phyloP scores from a whole-genome alignment of 1,284 basidiomycete species.

The Volvariella volvacea region DNA sequence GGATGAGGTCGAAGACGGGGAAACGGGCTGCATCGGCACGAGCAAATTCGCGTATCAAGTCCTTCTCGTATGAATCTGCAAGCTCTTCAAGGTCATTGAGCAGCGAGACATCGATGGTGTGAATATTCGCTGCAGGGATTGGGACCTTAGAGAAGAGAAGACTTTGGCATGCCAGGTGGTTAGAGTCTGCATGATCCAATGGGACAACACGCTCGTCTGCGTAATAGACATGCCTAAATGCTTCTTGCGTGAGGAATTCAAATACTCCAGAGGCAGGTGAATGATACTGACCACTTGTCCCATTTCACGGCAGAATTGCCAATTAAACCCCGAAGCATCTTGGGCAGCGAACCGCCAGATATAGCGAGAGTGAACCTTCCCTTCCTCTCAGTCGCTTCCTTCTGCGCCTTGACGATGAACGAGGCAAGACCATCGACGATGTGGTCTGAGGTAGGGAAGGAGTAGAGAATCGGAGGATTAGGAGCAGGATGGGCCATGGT shows the following conservation, averaged over 20 bases:
- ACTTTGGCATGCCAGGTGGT: slow-evolving; percentile 75
- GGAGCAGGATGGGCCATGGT: slow-evolving; percentile 40
- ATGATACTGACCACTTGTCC: slow-evolving; percentile 80
- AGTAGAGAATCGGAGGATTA: slow-evolving; percentile 68
- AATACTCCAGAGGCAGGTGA: neutral
- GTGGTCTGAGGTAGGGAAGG: slow-evolving; percentile 55
- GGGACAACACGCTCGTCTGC: slow-evolving; percentile 96
- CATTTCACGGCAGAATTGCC: slow-evolving; percentile 76
- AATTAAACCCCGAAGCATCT: slow-evolving; percentile 75
- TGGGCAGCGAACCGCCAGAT: slow-evolving; percentile 90
- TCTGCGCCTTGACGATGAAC: slow-evolving; percentile 87
- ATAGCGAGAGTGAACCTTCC: slow-evolving; percentile 89
- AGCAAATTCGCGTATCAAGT: slow-evolving; percentile 88
- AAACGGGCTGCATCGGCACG: slow-evolving; percentile 87
- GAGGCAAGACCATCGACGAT: slow-evolving; percentile 66
- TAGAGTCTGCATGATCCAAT: slow-evolving; percentile 88
- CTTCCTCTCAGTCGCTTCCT: slow-evolving; percentile 83
- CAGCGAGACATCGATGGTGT: slow-evolving; percentile 71
- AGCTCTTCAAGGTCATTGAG: slow-evolving; percentile 84
- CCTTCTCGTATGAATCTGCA: slow-evolving; percentile 88
- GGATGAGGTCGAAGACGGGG: slow-evolving; percentile 91
- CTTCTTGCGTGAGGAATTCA: neutral
- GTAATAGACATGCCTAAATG: slow-evolving; percentile 91
- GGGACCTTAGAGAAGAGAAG: slow-evolving; percentile 83
- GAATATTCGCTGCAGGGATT: slow-evolving; percentile 76